Conservation (phyloP, 2,329 filamentous ascomycete species). For the Simplicillium aogashimaense region DNA sequence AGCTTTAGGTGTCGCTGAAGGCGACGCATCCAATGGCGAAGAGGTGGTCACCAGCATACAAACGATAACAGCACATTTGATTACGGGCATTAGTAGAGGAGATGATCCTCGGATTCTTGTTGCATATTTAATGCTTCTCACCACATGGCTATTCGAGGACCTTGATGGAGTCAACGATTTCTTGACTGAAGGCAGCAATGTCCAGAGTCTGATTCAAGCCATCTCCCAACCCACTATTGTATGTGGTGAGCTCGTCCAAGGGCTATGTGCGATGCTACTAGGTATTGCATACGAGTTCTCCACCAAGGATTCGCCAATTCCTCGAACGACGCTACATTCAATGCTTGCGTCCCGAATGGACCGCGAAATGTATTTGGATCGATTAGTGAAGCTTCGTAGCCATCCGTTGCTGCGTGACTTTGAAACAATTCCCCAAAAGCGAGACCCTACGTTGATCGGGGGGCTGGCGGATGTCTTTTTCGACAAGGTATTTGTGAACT, state of each 20-base stretch:
- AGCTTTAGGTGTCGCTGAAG: constrained; percentile 77
- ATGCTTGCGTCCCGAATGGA: constrained; percentile 69
- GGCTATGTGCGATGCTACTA: constrained; percentile 73
- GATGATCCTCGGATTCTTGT: constrained; percentile 73
- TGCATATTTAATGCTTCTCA: constrained; percentile 82
- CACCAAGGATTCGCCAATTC: constrained; percentile 89
- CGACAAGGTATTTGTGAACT: constrained; percentile 78
- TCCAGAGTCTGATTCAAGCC: constrained; percentile 75
- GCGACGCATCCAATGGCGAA: constrained; percentile 79
- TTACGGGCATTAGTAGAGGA: constrained; percentile 63
- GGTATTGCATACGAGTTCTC: constrained; percentile 95
- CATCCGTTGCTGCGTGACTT: constrained; percentile 79
- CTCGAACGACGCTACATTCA: constrained; percentile 69
- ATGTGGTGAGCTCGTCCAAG: constrained; percentile 61
- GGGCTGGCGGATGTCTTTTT: constrained; percentile 74
- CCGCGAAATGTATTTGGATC: constrained; percentile 79
- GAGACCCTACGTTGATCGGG: constrained; percentile 34
- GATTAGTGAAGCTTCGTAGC: constrained; percentile 65
- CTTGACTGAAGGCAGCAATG: constrained; percentile 79
- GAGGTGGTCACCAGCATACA: constrained; percentile 94
- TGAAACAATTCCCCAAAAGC: constrained; percentile 69
- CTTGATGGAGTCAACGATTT: constrained; percentile 88
- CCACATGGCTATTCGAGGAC: constrained; percentile 87
- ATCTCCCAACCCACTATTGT: constrained; percentile 48
- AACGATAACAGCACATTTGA: constrained; percentile 75